These are phyloP conservation scores for Paramecium biaurelia DNA, from an alignment of 73 alveolate species.

Conservation along the genomic window DNA sequence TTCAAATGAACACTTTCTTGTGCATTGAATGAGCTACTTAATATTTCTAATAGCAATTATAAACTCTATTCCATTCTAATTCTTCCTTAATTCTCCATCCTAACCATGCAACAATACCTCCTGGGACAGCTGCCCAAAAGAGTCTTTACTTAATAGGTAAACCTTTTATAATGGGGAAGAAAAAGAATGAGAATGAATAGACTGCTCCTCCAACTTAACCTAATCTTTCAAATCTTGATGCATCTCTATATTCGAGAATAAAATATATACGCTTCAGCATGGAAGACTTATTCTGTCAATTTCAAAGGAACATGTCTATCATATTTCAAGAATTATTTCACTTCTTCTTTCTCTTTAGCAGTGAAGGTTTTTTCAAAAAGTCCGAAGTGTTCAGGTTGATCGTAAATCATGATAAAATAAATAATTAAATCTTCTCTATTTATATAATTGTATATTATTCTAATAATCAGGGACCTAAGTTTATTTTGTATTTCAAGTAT, in stretches of 20 bases:
- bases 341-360: conserved; percentile 29
- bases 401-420: conserved; percentile 36
- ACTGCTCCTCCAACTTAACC: conserved; percentile 39
- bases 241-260: not conserved
- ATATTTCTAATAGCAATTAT: conserved; percentile 34
- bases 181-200: conserved; percentile 8
- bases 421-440: conserved; percentile 20
- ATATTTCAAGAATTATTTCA: not conserved
- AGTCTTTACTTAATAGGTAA: conserved; percentile 26
- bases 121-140: conserved; percentile 52
- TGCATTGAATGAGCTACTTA: conserved; percentile 29
- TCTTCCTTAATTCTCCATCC: conserved; percentile 28
- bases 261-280: conserved; percentile 46
- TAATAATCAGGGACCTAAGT: conserved; percentile 1
- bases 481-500: conserved; percentile 44
- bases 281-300: conserved; percentile 11
- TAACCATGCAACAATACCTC: not conserved
- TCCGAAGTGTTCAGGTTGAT: conserved; percentile 56
- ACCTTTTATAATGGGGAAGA: conserved; percentile 35
- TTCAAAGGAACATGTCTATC: conserved; percentile 47
- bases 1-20: conserved; percentile 41
- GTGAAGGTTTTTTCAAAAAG: conserved; percentile 8
- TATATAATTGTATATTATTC: not conserved
- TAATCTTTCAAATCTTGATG: conserved; percentile 26
- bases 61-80: conserved; percentile 39